These are phyloP conservation scores for Oryza longistaminata DNA, from an alignment of 176 grass and related monocot species.

Conservation along the genomic window DNA sequence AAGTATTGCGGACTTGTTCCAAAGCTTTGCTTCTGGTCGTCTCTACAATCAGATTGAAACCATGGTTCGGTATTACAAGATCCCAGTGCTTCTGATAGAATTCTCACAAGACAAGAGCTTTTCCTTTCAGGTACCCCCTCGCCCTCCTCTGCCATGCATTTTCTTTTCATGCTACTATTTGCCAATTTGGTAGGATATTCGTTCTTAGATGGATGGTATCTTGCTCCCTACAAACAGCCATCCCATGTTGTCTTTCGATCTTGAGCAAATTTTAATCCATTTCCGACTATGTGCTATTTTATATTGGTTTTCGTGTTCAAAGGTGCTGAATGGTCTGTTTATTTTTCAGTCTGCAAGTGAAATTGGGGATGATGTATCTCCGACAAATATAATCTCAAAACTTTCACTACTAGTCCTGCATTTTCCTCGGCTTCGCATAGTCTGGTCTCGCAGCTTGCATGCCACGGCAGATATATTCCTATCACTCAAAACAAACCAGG, in stretches of 20 bases:
- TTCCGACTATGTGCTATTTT: background rate
- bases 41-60: conserved; percentile 90
- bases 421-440: conserved; percentile 89
- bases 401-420: conserved; percentile 79
- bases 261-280: conserved; percentile 6
- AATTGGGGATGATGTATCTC: conserved; percentile 88
- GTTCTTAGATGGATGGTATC: background rate
- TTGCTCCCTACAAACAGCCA: background rate
- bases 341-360: conserved; percentile 75
- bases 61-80: conserved; percentile 93
- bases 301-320: background rate
- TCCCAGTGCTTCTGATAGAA: conserved; percentile 94
- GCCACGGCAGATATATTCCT: conserved; percentile 87
- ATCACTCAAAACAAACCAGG: conserved; percentile 92
- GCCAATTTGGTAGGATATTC: background rate
- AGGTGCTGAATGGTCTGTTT: conserved; percentile 33
- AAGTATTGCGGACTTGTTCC: conserved; percentile 89
- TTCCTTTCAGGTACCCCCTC: conserved; percentile 83
- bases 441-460: conserved; percentile 91
- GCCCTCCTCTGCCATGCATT: background rate
- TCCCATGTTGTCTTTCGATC: background rate
- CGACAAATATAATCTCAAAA: conserved; percentile 89
- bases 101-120: conserved; percentile 97
- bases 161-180: background rate
- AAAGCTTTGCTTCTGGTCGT: conserved; percentile 95